Evolutionary conservation across 345 rosid genomes (phyloP), one percentile per base, ranked within the genome.

Genomic region (Aethionema arabicum): DNA sequence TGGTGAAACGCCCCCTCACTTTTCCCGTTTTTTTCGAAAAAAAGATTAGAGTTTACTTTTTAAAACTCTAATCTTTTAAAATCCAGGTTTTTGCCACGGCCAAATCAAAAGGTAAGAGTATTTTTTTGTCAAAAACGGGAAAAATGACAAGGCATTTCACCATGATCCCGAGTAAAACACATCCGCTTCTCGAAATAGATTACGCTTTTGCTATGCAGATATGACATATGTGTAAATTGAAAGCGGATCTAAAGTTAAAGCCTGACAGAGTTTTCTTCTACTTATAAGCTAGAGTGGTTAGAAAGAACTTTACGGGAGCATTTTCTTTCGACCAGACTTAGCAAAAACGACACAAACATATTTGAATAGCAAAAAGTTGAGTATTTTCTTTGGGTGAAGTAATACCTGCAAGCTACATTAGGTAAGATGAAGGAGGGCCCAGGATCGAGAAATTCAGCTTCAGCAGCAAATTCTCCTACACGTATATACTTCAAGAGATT

Each of bases 381-480:
- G 42, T 35, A 27, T 51, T 43, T 64, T 54, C 56, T 52, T 48
- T 41, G 11, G 53, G 33, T 57, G 52, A 58, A 50, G 61, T 56
- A 63, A 56, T 76, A 87, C 95, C 96, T 88, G 96, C 95, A 88
- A 69, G 86, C 82, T 52, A 91, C 92, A 57, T 83, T 86, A 12
- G 96, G 90, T 50, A 86, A 72, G 74, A 82, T 69, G 61, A 85
- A 91, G 56, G 91, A 84, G 40, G 83, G 82, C 50, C 79, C 79
- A 38, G 85, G 80, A 74, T 80, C 84, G 55, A 44, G 76, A 79
- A 85, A 85, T 67, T 82, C 92, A 7, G 92, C 96, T 80, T 90
- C 96, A 43, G 87, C 91, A 70, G 86, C 87, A 72, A 69, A 85
- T 70, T 90, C 97, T 77, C 72, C 76, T 15, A 88, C 81, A n/a